These are phyloP conservation scores for Pseudogymnoascus verrucosus DNA, from an alignment of 2,329 filamentous ascomycete species.

Conservation along the genomic window DNA sequence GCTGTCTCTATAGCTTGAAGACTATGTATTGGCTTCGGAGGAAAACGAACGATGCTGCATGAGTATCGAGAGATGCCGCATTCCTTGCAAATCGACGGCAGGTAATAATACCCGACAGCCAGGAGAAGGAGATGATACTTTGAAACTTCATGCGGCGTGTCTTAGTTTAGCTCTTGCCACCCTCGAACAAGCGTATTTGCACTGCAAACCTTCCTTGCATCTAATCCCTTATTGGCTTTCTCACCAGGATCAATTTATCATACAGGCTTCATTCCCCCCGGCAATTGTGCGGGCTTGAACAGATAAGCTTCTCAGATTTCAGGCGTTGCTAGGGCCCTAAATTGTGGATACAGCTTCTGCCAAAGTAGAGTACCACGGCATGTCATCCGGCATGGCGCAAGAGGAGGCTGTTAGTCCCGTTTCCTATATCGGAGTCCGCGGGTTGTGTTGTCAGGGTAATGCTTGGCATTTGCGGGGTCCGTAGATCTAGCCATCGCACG, in stretches of 20 bases:
- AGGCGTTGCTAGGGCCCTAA: neutral
- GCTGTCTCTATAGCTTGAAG: neutral
- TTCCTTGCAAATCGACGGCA: neutral
- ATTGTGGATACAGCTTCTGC: neutral
- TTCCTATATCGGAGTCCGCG: neutral
- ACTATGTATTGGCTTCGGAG: neutral
- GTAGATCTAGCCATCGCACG: neutral
- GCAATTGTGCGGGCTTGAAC: neutral
- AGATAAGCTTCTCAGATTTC: neutral
- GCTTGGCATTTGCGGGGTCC: neutral
- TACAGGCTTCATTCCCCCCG: too few species aligned
- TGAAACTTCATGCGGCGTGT: neutral
- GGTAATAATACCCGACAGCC: neutral
- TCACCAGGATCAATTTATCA: too few species aligned
- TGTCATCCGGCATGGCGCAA: neutral
- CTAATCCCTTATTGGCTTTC: neutral
- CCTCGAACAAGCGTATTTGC: neutral
- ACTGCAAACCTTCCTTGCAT: neutral
- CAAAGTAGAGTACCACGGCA: neutral
- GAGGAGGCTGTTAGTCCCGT: neutral
- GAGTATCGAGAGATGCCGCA: neutral
- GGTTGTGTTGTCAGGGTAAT: neutral
- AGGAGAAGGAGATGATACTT: neutral
- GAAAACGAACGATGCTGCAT: neutral
- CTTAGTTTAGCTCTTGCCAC: neutral